Conservation (phyloP, 164 flowering plant species). For the Amborella trichopoda region DNA sequence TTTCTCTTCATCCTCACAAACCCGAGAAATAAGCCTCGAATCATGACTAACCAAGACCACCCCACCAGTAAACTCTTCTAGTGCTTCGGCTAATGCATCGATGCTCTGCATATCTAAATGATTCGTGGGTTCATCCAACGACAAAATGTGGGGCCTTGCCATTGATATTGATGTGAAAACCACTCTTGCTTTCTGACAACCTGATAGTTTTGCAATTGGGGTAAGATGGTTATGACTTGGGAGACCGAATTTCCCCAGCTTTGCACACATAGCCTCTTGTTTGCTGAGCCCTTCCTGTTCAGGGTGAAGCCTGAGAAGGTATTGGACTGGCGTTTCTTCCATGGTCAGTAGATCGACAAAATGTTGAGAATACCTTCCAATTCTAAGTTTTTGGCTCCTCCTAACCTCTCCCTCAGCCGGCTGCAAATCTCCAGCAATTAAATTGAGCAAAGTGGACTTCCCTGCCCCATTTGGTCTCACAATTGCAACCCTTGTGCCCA, state of each 20-base stretch:
- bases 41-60: constrained; percentile 60
- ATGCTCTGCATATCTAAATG: constrained; percentile 54
- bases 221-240: constrained; percentile 48
- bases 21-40: constrained; percentile 40
- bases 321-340: constrained; percentile 49
- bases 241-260: constrained; percentile 57
- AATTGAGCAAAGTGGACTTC: constrained; percentile 43
- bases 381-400: constrained; percentile 41
- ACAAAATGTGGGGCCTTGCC: constrained; percentile 48
- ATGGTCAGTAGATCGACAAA: constrained; percentile 40
- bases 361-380: constrained; percentile 51
- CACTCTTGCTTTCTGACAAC: constrained; percentile 45
- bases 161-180: constrained; percentile 52
- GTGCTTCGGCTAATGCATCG: constrained; percentile 47
- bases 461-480: constrained; percentile 60
- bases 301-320: constrained; percentile 47
- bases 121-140: constrained; percentile 42
- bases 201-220: constrained; percentile 43
- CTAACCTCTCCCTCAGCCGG: constrained; percentile 45
- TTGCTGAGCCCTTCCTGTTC: constrained; percentile 50
- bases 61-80: constrained; percentile 44
- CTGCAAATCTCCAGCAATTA: constrained; percentile 42
- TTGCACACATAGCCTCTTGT: constrained; percentile 49
- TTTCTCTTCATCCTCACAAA: constrained; percentile 44
- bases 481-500: constrained; percentile 48